Evolutionary conservation across 1,284 basidiomycete species (phyloP).

Genomic region (Rhodotorula sp.): DNA sequence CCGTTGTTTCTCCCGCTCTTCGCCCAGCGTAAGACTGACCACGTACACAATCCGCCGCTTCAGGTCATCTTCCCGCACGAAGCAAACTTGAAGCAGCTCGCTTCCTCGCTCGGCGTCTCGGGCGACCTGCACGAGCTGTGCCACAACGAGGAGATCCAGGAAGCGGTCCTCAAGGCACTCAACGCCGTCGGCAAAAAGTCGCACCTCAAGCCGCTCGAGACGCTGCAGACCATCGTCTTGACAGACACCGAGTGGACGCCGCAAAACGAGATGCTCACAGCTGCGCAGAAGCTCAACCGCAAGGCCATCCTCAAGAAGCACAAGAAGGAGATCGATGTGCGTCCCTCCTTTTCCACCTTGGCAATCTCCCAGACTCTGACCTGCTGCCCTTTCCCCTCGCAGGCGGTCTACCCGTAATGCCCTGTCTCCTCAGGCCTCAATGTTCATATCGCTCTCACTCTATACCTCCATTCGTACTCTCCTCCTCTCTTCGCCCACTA

Average conservation of each 20-base stretch:
- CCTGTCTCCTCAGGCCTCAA: neutral
- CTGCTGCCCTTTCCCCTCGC: too few species aligned
- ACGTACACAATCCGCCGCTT: too few species aligned
- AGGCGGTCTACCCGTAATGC: slow-evolving; percentile 25
- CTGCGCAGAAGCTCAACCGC: slow-evolving; percentile 86
- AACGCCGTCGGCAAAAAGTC: slow-evolving; percentile 79
- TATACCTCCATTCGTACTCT: neutral
- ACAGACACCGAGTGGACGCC: slow-evolving; percentile 91
- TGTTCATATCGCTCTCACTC: neutral
- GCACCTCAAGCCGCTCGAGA: slow-evolving; percentile 78
- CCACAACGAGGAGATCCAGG: slow-evolving; percentile 52
- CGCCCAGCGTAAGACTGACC: neutral
- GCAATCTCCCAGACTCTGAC: neutral
- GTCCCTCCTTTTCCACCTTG: neutral
- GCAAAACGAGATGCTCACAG: slow-evolving; percentile 78
- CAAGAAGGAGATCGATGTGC: slow-evolving; percentile 62
- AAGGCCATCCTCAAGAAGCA: slow-evolving; percentile 69
- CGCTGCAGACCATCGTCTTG: slow-evolving; percentile 71
- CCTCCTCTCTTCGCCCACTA: too few species aligned
- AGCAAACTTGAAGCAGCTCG: slow-evolving; percentile 61
- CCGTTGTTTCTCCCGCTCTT: neutral
- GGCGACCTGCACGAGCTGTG: slow-evolving; percentile 25
- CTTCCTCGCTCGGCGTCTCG: slow-evolving; percentile 43
- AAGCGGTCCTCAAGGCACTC: slow-evolving; percentile 62
- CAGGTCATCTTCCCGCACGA: slow-evolving; percentile 62